Percentiles rank a stretch among this genome's conserved stretches.
Conservation (phyloP, 2,329 filamentous ascomycete genomes). For the Xylariaceae sp. region DNA sequence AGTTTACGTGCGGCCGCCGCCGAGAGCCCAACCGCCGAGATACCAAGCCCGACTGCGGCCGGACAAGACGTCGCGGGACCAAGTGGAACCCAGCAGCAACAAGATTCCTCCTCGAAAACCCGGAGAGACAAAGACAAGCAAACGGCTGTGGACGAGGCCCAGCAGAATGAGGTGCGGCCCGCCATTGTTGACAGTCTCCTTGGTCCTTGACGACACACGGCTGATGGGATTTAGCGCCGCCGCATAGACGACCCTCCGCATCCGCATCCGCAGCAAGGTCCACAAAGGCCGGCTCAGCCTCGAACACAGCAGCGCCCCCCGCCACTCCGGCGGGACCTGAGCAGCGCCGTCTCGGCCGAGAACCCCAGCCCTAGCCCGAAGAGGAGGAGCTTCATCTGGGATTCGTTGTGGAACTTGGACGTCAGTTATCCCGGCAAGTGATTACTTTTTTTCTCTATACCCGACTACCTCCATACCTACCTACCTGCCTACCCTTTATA, state of each 20-base stretch:
- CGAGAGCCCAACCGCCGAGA: constrained; percentile 36
- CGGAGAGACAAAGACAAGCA: constrained; percentile 30
- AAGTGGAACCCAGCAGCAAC: constrained; percentile 23
- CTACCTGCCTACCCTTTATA: too few relatives aligned
- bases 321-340: constrained; percentile 45
- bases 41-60: constrained; percentile 39
- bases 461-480: too few relatives aligned
- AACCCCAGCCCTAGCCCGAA: constrained; percentile 17
- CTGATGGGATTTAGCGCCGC: constrained; percentile 37
- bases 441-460: constrained; percentile 8
- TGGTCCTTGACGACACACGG: constrained; percentile 45
- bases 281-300: constrained; percentile 24
- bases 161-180: constrained; percentile 54
- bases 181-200: constrained; percentile 52
- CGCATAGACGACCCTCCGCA: constrained; percentile 25
- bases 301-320: constrained; percentile 26
- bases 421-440: constrained; percentile 54
- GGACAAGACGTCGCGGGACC: constrained; percentile 28
- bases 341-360: constrained; percentile 43
- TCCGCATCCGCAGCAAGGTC: constrained; percentile 21
- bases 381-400: constrained; percentile 61
- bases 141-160: constrained; percentile 18
- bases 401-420: constrained; percentile 64
- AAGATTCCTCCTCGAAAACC: constrained; percentile 28
- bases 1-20: constrained; percentile 54